Evolutionary conservation across 2,329 filamentous ascomycete species (phyloP).

Genomic region (Fusarium sororula): DNA sequence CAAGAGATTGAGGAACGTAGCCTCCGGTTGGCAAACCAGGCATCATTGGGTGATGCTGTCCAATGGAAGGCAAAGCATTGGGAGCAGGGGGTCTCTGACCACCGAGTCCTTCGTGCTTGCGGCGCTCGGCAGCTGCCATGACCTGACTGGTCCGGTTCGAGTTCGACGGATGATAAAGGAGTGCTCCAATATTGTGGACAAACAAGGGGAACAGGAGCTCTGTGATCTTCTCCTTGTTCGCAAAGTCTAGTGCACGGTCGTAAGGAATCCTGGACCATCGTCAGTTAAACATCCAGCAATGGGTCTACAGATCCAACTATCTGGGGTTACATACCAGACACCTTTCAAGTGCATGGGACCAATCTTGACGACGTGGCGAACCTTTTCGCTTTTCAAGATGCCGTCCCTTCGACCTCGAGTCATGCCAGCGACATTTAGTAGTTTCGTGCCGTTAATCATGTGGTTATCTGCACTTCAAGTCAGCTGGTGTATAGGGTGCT

Average conservation of each 20-base stretch:
- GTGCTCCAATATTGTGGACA: constrained; percentile 93
- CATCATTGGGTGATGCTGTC: constrained; percentile 57
- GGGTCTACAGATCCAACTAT: constrained; percentile 12
- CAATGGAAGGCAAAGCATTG: constrained; percentile 71
- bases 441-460: constrained; percentile 99
- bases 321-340: constrained; percentile 77
- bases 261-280: constrained; percentile 83
- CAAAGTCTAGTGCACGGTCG: constrained; percentile 96
- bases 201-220: constrained; percentile 95
- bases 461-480: constrained; percentile 76
- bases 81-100: constrained; percentile 64
- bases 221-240: constrained; percentile 99
- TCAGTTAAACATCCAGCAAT: constrained; percentile 36
- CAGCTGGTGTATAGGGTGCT: background rate
- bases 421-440: constrained; percentile 98
- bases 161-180: constrained; percentile 94
- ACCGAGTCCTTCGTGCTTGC: constrained; percentile 75
- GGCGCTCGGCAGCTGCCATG: constrained; percentile 83
- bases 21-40: constrained; percentile 16
- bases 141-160: constrained; percentile 83
- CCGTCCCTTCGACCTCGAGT: constrained; percentile 94
- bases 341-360: constrained; percentile 99
- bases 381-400: constrained; percentile 97
- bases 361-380: constrained; percentile 97
- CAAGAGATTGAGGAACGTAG: constrained; percentile 14